Evolutionary conservation across 1,139 yeast genomes (phyloP), one percentile per base, ranked within the genome.

Genomic region (Geotrichum fermentans): DNA sequence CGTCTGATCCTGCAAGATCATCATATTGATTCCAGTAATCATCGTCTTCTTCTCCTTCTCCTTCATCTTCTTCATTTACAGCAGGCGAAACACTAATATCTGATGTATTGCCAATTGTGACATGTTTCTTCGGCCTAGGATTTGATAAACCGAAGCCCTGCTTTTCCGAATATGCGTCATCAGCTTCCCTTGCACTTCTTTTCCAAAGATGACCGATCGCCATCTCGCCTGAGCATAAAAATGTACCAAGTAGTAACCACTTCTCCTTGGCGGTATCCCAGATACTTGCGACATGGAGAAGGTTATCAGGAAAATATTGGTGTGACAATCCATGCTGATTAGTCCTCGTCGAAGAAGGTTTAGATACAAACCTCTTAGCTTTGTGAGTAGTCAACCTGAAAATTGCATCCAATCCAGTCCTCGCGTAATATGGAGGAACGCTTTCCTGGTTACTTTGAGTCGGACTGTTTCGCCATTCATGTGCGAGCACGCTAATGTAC

Each of bases 1-100:
- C 50, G 33, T 42, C 50, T 4, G 50, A 47, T 38, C 50, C 47
- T 6, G 43, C 35, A 11, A 42, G n/a, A 20, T 47, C 39, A 33
- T 47, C 50, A 18, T 47, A 47, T 24, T 40, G 46, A 18, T 34
- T 26, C 50, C 50, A 47, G 26, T 47, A 47, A 18, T 38, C 45
- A 30, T 37, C 41, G 22, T 45, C 48, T 7, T 40, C 40, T 5
- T 47, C 43, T 6, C 21, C 38, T 2, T 30, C 39, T 11, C 30
- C 46, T 20, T 37, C 35, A 21, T 40, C 32, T 17, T 24, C 37
- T 2, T 40, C 43, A 18, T 40, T 28, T 14, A 11, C 13, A 13
- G 14, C 29, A 10, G 40, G 8, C 14, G 29, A 13, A n/a, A n/a
- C n/a, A n/a, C n/a, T n/a, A n/a, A n/a, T n/a, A n/a, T n/a, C n/a